These are phyloP conservation scores for Coriaria nepalensis DNA, from an alignment of 306 rosid species.

Conservation along the genomic window DNA sequence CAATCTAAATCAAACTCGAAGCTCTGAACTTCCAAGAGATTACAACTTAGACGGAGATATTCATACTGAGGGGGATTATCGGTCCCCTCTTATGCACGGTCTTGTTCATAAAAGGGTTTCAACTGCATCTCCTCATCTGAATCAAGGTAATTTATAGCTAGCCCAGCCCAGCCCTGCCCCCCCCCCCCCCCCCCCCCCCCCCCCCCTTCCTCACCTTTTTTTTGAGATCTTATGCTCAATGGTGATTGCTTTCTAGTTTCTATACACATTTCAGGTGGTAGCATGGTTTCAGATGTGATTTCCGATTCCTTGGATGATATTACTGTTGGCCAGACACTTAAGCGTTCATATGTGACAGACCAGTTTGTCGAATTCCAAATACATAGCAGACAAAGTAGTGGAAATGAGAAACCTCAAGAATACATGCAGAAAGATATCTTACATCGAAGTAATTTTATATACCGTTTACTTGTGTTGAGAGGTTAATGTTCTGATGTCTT, in stretches of 20 bases:
- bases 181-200: too few species aligned
- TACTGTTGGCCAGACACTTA: slow-evolving; percentile 52
- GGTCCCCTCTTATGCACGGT: slow-evolving; percentile 41
- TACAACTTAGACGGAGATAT: slow-evolving; percentile 83
- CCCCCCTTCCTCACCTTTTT: not conserved
- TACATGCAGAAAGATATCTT: slow-evolving; percentile 20
- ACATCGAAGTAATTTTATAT: slow-evolving; percentile 65
- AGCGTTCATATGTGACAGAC: slow-evolving; percentile 25
- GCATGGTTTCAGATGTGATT: slow-evolving; percentile 37
- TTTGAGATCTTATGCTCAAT: not conserved
- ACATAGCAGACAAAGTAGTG: slow-evolving; percentile 21
- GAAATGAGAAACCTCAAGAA: slow-evolving; percentile 27
- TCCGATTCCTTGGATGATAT: slow-evolving; percentile 39
- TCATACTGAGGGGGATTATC: slow-evolving; percentile 49
- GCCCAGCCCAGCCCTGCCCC: too few species aligned
- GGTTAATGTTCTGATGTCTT: slow-evolving; percentile 12
- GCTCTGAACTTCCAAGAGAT: slow-evolving; percentile 46
- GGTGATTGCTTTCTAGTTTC: too few species aligned
- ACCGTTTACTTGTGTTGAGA: slow-evolving; percentile 13
- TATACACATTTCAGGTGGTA: slow-evolving; percentile 31
- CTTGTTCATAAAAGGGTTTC: slow-evolving; percentile 61
- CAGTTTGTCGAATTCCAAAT: slow-evolving; percentile 35
- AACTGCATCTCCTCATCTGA: slow-evolving; percentile 21
- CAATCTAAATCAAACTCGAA: slow-evolving; percentile 19
- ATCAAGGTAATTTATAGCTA: slow-evolving; percentile 25